phyloP scores from a whole-genome alignment of 495 filamentous ascomycete genomes.

The Usnea hakonensis region DNA sequence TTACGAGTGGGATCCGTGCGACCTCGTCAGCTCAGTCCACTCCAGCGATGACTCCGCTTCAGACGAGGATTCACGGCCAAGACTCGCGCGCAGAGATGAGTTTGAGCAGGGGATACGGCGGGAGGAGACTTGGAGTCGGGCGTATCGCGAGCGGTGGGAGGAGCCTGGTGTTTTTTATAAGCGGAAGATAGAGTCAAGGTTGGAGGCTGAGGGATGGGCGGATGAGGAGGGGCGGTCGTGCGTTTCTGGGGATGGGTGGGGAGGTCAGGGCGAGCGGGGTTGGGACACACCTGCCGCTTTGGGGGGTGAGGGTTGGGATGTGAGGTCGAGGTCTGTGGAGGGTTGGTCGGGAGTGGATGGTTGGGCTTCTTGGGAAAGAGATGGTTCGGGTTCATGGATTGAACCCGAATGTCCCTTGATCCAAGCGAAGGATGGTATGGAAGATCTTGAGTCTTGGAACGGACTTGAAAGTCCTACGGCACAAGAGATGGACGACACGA shows the following conservation, averaged over 20 bases:
- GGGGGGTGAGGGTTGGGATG: neutral
- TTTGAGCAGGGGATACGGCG: neutral
- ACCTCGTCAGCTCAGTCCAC: neutral
- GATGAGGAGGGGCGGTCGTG: neutral
- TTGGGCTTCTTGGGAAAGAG: neutral
- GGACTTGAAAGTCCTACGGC: neutral
- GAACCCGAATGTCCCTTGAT: neutral
- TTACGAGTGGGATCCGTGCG: neutral
- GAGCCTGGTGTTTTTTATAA: neutral
- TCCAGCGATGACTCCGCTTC: neutral
- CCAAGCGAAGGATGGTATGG: neutral
- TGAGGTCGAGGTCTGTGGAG: too few species aligned
- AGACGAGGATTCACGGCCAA: neutral
- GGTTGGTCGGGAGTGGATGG: neutral
- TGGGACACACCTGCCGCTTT: neutral
- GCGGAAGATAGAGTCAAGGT: neutral
- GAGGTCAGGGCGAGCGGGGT: neutral
- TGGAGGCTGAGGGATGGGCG: neutral
- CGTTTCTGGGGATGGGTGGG: neutral
- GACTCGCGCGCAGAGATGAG: neutral
- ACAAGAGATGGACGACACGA: neutral
- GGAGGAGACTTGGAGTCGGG: neutral
- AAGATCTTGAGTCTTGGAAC: neutral
- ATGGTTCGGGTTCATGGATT: neutral
- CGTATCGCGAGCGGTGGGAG: neutral